phyloP scores from a whole-genome alignment of 164 flowering plant genomes.

The Aristolochia californica region DNA sequence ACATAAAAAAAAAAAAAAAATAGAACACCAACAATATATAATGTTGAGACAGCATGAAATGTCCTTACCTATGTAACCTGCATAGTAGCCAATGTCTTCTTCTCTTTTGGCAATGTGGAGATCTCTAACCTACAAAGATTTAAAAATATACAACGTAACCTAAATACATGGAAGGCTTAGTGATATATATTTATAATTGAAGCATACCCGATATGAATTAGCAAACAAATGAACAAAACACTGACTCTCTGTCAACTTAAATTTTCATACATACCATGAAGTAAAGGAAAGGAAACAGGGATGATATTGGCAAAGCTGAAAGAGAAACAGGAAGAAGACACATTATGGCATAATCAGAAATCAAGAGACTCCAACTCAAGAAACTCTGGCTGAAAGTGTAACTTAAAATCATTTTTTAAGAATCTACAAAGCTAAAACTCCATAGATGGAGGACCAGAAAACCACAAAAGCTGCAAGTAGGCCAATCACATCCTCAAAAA shows the following conservation, averaged over 20 bases:
- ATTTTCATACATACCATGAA: constrained; percentile 47
- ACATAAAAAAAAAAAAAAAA: neutral
- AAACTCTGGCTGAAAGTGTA: no score
- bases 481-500: no score
- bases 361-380: no score
- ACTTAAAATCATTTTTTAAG: no score
- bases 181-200: neutral
- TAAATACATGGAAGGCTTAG: neutral
- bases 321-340: neutral
- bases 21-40: neutral
- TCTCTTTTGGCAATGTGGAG: constrained; percentile 52
- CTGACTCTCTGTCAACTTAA: neutral
- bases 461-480: no score
- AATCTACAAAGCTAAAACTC: no score
- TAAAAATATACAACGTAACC: neutral
- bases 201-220: neutral
- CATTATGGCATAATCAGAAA: no score
- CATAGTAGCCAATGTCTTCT: constrained; percentile 75
- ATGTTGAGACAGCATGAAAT: neutral
- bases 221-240: neutral
- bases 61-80: constrained; percentile 62
- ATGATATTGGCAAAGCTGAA: constrained; percentile 64
- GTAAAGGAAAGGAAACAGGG: constrained; percentile 67
- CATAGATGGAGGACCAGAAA: no score
- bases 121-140: constrained; percentile 47